Base-by-base conservation (phyloP, 2,329 filamentous ascomycete species). In the Myriosclerotinia scirpicola region DNA sequence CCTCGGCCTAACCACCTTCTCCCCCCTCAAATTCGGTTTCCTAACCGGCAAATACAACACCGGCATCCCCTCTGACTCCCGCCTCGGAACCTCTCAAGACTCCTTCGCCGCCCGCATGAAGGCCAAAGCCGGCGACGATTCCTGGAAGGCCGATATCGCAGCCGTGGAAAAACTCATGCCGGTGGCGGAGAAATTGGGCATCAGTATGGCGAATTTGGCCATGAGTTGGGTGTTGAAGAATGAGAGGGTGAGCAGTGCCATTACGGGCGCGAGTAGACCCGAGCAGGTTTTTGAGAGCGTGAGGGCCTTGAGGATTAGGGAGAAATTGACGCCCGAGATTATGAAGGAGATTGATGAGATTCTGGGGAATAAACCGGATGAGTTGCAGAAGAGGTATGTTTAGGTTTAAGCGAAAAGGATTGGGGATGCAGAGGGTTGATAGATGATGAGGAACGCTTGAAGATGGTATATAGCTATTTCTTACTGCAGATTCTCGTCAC, bases 11-110 rank as follows among this genome's bases (percentile, higher is more conserved):
- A 90, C 87, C 15, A 83, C 85, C 67, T 90, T 84, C 78, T 86
- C 83, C 3, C 88, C 87, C 1, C 78, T 90, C 22, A 82, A 83
- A 69, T 79, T 80, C 61, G 87, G 87, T 26, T 81, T 90, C 68
- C 78, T 90, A 69, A 86, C 86, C 0, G 88, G 87, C 56, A 90
- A 90, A 77, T 90, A 90, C 78, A 87, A 85, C 75, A 78, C 87
- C 71, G 85, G 84, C 38, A 84, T 88, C 52, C 86, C 86, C 5
- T 78, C 82, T 5, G 83, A 83, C 69, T 86, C 84, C n/a, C 80
- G 88, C 38, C 80, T 88, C 67, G 82, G 82, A 15, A 81, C 82
- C 71, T 79, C 83, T 62, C 82, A 88, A 68, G 79, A 83, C 76
- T 76, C 79, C 44, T 84, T 81, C 14, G 80, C 79, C 67, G 79